Percentiles rank a stretch among this genome's conserved stretches.
phyloP scores from a whole-genome alignment of 805 yeast genomes.

The Starmerella khaoyaiensis region DNA sequence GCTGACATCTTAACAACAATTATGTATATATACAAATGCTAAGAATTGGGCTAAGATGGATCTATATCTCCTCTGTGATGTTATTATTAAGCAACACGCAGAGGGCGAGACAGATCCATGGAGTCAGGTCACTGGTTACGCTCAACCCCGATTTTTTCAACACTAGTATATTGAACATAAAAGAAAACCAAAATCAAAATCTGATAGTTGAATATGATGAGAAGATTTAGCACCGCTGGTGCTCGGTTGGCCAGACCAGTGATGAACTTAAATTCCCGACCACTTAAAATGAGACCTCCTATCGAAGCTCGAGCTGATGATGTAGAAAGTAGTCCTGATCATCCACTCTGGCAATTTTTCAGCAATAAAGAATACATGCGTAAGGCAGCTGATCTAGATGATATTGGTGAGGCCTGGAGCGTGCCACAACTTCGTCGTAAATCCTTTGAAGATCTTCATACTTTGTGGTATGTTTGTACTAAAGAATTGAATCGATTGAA shows the following conservation, averaged over 20 bases:
- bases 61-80: too few species aligned
- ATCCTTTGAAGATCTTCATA: constrained; percentile 81
- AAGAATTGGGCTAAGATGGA: not conserved
- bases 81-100: too few species aligned
- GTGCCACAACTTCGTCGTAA: constrained; percentile 81
- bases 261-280: constrained; percentile 29
- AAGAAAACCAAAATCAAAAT: too few species aligned
- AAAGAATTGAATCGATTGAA: constrained; percentile 69
- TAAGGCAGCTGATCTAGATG: constrained; percentile 35
- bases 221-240: constrained; percentile 12
- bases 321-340: constrained; percentile 62
- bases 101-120: too few species aligned
- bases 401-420: constrained; percentile 61
- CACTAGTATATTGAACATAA: too few species aligned
- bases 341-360: constrained; percentile 93
- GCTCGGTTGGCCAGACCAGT: constrained; percentile 2
- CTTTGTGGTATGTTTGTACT: constrained; percentile 76
- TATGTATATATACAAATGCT: too few species aligned
- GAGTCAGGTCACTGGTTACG: too few species aligned
- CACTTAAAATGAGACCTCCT: constrained; percentile 58
- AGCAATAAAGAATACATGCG: constrained; percentile 50
- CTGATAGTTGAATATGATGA: constrained; percentile 8
- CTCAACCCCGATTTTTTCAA: too few species aligned
- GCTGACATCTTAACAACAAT: constrained; percentile 35
- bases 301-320: constrained; percentile 70